Evolutionary conservation across 805 yeast genomes (phyloP).

Genomic region (Myxozyma kluyveri): DNA sequence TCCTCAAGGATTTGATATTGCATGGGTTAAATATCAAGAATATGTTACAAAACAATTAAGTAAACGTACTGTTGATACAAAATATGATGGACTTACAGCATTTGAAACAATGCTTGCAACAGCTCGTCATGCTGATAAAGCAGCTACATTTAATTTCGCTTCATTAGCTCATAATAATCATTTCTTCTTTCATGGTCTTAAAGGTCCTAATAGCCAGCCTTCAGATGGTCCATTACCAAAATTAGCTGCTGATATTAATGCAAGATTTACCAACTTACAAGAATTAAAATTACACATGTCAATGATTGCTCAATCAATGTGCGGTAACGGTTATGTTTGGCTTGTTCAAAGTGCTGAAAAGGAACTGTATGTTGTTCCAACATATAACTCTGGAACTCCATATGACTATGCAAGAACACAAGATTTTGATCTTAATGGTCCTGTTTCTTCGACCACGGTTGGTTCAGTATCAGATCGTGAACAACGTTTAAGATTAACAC

Average conservation of each 20-base stretch:
- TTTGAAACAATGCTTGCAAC: slow-evolving; percentile 46
- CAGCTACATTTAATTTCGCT: slow-evolving; percentile 78
- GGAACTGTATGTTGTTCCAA: slow-evolving; percentile 64
- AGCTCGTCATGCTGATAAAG: slow-evolving; percentile 61
- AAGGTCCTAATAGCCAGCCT: slow-evolving; percentile 7
- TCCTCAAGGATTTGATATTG: slow-evolving; percentile 60
- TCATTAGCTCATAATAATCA: slow-evolving; percentile 93
- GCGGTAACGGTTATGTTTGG: slow-evolving; percentile 93
- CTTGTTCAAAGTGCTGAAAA: slow-evolving; percentile 58
- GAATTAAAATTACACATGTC: slow-evolving; percentile 72
- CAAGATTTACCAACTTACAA: slow-evolving; percentile 70
- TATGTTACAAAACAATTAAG: slow-evolving; percentile 42
- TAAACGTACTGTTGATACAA: slow-evolving; percentile 31
- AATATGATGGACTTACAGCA: slow-evolving; percentile 22
- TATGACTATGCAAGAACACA: slow-evolving; percentile 61
- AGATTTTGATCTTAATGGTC: slow-evolving; percentile 70
- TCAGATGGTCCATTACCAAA: slow-evolving; percentile 16
- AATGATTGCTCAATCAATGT: slow-evolving; percentile 64
- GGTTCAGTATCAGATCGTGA: slow-evolving; percentile 43
- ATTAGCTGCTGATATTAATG: slow-evolving; percentile 46
- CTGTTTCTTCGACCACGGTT: slow-evolving; percentile 39
- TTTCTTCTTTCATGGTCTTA: slow-evolving; percentile 52
- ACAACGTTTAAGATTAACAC: slow-evolving; percentile 34
- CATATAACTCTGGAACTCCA: slow-evolving; percentile 89
- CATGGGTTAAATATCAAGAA: slow-evolving; percentile 81